Base-by-base conservation (phyloP, 768 basidiomycete genomes). In the Mycena albidolilacea region DNA sequence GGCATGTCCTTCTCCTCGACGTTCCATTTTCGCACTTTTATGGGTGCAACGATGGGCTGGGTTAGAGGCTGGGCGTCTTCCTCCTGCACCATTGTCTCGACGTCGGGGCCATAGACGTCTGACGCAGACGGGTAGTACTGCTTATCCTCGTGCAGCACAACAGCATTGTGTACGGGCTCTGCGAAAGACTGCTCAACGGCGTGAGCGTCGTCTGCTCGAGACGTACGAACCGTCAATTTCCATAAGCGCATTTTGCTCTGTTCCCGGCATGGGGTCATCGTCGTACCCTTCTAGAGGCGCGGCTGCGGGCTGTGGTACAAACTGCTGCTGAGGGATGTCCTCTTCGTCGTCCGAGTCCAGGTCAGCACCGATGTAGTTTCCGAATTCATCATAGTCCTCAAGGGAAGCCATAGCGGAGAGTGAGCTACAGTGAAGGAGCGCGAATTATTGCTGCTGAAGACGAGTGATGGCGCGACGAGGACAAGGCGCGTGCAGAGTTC, bases 61-160 rank as follows among this genome's bases (percentile, higher is more conserved):
- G 95, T 89, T 21, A 99, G 88, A 15, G 96, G 96, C 81, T 99
- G 98, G 4, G 95, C 91, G 80, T 99, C 98, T 84, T 99, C 98
- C 82, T 99, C 98, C 80, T 99, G 98, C 2, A 99, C 98, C 76
- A 99, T 83, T 0, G 98, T 94, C 84, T 99, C 97, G 39, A 99
- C 98, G 70, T 92, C 98, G 48, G 90, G 86, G 3, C 98, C 98
- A 81, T 99, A 99, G 1, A 97, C 91, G 19, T 98, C 96, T 67
- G 87, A 87, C 1, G 98, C 97, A 15, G 94, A 93, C 15, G 96
- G 95, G 81, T 99, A 99, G 82, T 99, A 99, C 82, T 96, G 95
- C 83, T 99, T 99, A 84, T 99, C 95, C 81, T 99, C 98, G 78
- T 99, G 97, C 57, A 99, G 86, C 55, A 99, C 82, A 21, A 96